Evolutionary conservation across 164 flowering plant species (phyloP), one percentile per base, ranked within the genome.

Genomic region (Cinnamomum micranthum): DNA sequence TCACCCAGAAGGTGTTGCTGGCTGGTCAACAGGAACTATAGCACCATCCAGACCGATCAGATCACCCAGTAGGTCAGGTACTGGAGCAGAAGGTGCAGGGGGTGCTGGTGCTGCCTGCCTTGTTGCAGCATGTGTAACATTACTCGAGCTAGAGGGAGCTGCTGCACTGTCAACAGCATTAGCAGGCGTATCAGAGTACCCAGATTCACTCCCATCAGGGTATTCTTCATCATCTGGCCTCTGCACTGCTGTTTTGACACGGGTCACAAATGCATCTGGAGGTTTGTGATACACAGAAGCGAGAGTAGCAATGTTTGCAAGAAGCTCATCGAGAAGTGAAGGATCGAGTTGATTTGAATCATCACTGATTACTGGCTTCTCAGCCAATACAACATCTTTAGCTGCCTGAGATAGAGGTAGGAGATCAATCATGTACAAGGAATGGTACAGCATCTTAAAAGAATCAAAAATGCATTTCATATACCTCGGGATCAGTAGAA

Each of bases 211-310:
- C 24, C 88, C 99, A 72, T 93, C 97, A 68, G 92, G 87, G 77
- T 89, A 93, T 27, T 96, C 99, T 3, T 96, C 99, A 23, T 96
- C 98, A 70, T 93, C 99, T 58, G 97, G 87, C 84, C 72, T 92
- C 83, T 89, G 97, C 50, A 84, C 55, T 64, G 90, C 62, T 20
- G 99, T 83, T 82, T 88, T 91, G 74, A 88, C 90, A 75, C 97
- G 95, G 73, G 90, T 93, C 51, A 96, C 95, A 85, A 96, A 96
- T 65, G 95, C 91, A 35, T 96, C 99, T 13, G 98, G 94, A 7
- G 97, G 97, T 79, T 96, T 96, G 84, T 96, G 99, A 79, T 96
- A 96, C 71, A 96, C 99, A 71, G 99, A 91, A n/a, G 98, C 91
- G 65, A 94, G 84, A 15, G 99, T 94, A 47, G 98, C 97, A 82